Percentiles rank a stretch among this genome's conserved stretches.
phyloP scores from a whole-genome alignment of 1,284 basidiomycete genomes.

The Xerocomus cyaneibrunnescens region DNA sequence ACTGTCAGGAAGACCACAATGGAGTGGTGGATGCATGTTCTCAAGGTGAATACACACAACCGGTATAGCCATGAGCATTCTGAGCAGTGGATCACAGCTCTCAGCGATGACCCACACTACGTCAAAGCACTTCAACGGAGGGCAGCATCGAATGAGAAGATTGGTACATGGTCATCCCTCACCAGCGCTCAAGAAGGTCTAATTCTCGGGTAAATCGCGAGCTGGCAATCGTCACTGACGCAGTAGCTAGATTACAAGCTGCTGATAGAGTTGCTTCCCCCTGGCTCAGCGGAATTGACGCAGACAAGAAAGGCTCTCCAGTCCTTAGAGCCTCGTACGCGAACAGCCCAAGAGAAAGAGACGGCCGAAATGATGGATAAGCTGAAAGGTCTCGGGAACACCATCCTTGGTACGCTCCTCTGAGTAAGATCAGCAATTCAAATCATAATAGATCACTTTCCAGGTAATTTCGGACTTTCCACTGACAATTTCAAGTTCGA shows the following conservation, averaged over 20 bases:
- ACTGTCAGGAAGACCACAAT: slow-evolving; percentile 65
- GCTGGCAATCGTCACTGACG: neutral
- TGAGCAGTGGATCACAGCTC: slow-evolving; percentile 50
- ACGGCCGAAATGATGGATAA: slow-evolving; percentile 93
- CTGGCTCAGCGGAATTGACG: slow-evolving; percentile 51
- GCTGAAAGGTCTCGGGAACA: slow-evolving; percentile 91
- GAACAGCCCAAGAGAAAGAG: slow-evolving; percentile 81
- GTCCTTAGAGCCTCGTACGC: slow-evolving; percentile 63
- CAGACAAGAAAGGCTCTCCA: slow-evolving; percentile 52
- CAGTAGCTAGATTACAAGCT: slow-evolving; percentile 71
- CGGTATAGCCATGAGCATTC: neutral
- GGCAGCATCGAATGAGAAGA: slow-evolving; percentile 77
- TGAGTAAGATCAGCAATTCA: neutral
- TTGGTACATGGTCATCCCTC: slow-evolving; percentile 82
- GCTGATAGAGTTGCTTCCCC: slow-evolving; percentile 62
- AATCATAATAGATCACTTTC: neutral
- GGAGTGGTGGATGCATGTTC: slow-evolving; percentile 76
- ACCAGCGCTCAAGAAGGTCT: slow-evolving; percentile 82
- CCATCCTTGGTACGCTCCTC: slow-evolving; percentile 68
- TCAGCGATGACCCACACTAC: slow-evolving; percentile 82
- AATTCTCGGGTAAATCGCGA: neutral
- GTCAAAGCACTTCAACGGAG: slow-evolving; percentile 88
- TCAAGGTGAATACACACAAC: slow-evolving; percentile 48
- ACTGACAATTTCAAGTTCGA: slow-evolving; percentile 96
- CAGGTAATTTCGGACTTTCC: slow-evolving; percentile 84